These are phyloP conservation scores for Claviceps paspali DNA, from an alignment of 2,329 filamentous ascomycete species.

Conservation along the genomic window DNA sequence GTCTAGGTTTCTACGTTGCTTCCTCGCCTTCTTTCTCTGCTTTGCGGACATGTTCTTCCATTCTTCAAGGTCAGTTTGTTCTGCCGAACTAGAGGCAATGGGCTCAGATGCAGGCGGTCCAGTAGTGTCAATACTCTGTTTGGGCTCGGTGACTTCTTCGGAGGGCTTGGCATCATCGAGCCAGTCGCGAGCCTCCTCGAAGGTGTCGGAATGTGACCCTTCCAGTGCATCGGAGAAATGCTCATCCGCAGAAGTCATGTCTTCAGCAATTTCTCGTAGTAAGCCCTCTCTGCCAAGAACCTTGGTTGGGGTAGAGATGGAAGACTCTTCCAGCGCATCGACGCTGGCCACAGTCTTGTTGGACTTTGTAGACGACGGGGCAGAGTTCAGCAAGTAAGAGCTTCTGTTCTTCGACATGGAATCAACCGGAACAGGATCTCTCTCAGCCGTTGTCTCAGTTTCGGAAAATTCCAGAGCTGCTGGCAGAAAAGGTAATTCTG, in stretches of 20 bases:
- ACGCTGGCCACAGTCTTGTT: conserved; percentile 13
- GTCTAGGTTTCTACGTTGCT: conserved; percentile 9
- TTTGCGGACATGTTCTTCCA: conserved; percentile 8
- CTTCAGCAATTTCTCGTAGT: conserved; percentile 14
- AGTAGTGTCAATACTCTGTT: conserved; percentile 4
- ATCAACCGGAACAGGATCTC: conserved; percentile 25
- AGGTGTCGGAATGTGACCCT: conserved; percentile 10
- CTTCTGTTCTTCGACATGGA: conserved; percentile 27
- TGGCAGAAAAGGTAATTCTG: conserved; percentile 13
- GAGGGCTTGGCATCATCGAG: conserved; percentile 4
- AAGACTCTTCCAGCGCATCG: conserved; percentile 9
- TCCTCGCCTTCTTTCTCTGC: conserved; percentile 10
- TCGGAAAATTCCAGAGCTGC: conserved; percentile 4
- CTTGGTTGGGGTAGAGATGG: conserved; percentile 13
- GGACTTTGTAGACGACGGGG: conserved; percentile 19
- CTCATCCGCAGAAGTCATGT: conserved; percentile 20
- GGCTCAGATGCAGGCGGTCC: conserved; percentile 4
- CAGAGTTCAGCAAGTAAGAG: conserved; percentile 25
- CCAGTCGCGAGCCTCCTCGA: conserved; percentile 8
- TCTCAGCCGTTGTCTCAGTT: conserved; percentile 9
- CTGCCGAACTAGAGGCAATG: conserved; percentile 1
- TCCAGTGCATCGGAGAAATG: conserved; percentile 21
- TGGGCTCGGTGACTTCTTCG: conserved; percentile 2
- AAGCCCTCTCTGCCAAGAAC: conserved; percentile 6
- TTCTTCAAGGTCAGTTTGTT: conserved; percentile 8